Conservation (phyloP, 371 early-diverging fungal species). For the Mucor lusitanicus region DNA sequence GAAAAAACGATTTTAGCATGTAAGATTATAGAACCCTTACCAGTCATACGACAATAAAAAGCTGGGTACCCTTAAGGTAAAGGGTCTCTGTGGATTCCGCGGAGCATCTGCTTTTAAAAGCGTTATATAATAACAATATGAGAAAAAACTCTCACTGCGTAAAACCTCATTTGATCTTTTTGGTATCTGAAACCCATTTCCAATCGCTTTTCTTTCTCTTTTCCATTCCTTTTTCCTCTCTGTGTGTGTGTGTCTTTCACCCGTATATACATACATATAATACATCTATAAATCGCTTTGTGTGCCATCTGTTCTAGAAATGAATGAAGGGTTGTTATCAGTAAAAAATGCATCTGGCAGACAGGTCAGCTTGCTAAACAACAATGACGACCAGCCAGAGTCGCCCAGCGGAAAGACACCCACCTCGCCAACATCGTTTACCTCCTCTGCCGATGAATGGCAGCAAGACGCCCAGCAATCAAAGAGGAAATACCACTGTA, state of each 20-base stretch:
- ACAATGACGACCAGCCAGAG: conserved; percentile 14
- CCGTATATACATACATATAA: background rate
- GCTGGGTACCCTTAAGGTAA: conserved; percentile 6
- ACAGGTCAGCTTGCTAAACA: conserved; percentile 44
- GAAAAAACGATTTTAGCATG: background rate
- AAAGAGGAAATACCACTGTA: conserved; percentile 60
- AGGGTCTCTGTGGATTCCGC: conserved; percentile 9
- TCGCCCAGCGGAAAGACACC: background rate
- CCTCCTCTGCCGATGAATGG: conserved; percentile 10
- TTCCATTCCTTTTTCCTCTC: background rate
- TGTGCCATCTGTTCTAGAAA: background rate
- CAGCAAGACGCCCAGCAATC: conserved; percentile 21
- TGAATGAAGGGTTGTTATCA: conserved; percentile 31
- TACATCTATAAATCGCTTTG: too few species aligned
- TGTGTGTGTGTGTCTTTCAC: background rate
- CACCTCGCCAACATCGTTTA: conserved; percentile 6
- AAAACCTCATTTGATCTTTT: conserved; percentile 8
- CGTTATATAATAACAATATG: conserved; percentile 1
- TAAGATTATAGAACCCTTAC: background rate
- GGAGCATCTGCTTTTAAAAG: background rate
- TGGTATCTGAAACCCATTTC: conserved; percentile 6
- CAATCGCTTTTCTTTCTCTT: conserved; percentile 1
- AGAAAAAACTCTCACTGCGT: background rate
- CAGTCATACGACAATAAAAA: background rate
- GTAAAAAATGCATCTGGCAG: conserved; percentile 43